Conservation (phyloP, 1,284 basidiomycete genomes). For the Ganoderma sinense region DNA sequence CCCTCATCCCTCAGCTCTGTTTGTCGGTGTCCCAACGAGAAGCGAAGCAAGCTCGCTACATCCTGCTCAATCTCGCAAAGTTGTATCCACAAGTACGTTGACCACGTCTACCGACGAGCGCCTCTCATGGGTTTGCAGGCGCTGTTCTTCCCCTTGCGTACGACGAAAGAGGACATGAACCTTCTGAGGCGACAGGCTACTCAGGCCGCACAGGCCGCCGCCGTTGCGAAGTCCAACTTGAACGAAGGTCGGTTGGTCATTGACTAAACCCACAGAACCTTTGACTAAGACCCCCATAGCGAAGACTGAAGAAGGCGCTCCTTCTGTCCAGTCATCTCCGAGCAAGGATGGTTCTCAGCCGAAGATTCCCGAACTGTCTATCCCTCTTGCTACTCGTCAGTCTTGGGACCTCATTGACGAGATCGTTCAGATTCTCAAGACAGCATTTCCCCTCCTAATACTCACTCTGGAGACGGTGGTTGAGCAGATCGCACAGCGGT, state of each 20-base stretch:
- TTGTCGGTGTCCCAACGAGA: slow-evolving; percentile 91
- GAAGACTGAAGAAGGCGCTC: slow-evolving; percentile 15
- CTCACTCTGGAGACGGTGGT: slow-evolving; percentile 98
- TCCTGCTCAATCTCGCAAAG: slow-evolving; percentile 92
- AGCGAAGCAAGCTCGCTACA: slow-evolving; percentile 90
- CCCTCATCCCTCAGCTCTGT: slow-evolving; percentile 96
- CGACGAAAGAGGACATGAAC: slow-evolving; percentile 89
- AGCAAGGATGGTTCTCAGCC: slow-evolving; percentile 23
- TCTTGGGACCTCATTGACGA: slow-evolving; percentile 96
- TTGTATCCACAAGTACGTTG: slow-evolving; percentile 87
- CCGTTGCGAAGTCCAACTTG: slow-evolving; percentile 30
- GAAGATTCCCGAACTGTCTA: slow-evolving; percentile 23
- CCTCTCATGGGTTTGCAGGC: slow-evolving; percentile 60
- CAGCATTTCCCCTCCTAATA: slow-evolving; percentile 94
- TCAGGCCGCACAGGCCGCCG: slow-evolving; percentile 38
- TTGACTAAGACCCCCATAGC: neutral
- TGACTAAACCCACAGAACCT: neutral
- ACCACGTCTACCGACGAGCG: slow-evolving; percentile 4
- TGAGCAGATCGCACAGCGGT: slow-evolving; percentile 92
- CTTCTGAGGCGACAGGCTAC: slow-evolving; percentile 51
- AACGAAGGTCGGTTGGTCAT: slow-evolving; percentile 4
- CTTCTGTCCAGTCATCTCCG: slow-evolving; percentile 10
- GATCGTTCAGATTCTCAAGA: slow-evolving; percentile 94
- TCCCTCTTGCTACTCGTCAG: slow-evolving; percentile 60
- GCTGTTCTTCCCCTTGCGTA: slow-evolving; percentile 94